phyloP scores from a whole-genome alignment of 306 rosid genomes.

The Pyrus pyrifolia region DNA sequence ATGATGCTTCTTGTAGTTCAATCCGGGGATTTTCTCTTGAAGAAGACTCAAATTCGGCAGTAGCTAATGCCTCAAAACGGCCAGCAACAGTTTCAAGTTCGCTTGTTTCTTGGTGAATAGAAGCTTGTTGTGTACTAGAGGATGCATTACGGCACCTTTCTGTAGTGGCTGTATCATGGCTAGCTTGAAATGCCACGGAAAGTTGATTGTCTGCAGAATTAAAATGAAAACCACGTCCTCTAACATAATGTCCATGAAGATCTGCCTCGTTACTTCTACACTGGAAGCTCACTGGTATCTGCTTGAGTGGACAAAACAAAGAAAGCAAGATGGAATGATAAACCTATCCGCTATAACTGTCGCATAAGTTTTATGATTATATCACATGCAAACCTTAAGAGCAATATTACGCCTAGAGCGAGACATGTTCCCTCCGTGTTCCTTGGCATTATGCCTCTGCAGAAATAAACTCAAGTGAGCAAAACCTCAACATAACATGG shows the following conservation, averaged over 20 bases:
- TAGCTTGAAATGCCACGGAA: slow-evolving; percentile 69
- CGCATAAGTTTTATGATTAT: not conserved
- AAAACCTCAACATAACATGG: not conserved
- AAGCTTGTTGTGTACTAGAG: slow-evolving; percentile 35
- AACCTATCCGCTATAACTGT: not conserved
- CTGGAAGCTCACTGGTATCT: slow-evolving; percentile 87
- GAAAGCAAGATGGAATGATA: not conserved
- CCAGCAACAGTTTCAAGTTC: slow-evolving; percentile 43
- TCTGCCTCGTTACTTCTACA: slow-evolving; percentile 60
- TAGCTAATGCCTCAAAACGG: slow-evolving; percentile 53
- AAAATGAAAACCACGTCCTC: slow-evolving; percentile 48
- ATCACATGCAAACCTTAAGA: slow-evolving; percentile 54
- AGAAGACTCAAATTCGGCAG: slow-evolving; percentile 49
- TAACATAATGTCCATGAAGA: slow-evolving; percentile 39
- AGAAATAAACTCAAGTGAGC: slow-evolving; percentile 4
- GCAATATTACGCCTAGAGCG: slow-evolving; percentile 88
- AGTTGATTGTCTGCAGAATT: slow-evolving; percentile 63
- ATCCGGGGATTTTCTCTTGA: slow-evolving; percentile 43
- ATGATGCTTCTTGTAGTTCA: slow-evolving; percentile 51
- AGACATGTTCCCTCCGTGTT: slow-evolving; percentile 96
- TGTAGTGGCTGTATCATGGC: slow-evolving; percentile 58
- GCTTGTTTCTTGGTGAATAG: slow-evolving; percentile 30
- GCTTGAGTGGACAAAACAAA: slow-evolving; percentile 1
- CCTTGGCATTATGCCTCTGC: slow-evolving; percentile 79
- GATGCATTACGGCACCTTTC: slow-evolving; percentile 30